Evolutionary conservation across 192 early-diverging fungal genomes (phyloP), one percentile per base, ranked within the genome.

Genomic region (Nowakowskiella sp.): DNA sequence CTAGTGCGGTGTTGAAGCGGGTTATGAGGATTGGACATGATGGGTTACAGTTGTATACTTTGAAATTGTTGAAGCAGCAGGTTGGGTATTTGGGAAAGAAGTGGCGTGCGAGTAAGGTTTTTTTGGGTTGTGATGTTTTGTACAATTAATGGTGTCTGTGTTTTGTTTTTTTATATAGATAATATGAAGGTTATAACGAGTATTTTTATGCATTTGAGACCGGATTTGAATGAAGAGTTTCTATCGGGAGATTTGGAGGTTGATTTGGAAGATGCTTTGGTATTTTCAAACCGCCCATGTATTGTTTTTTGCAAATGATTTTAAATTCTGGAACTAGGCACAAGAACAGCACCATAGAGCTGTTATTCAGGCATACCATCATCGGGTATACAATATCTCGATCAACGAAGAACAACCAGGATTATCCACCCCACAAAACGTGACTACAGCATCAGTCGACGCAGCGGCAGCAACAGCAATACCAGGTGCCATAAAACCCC

Each of bases 131-230:
- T 0, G 27, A 53, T 25, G 30, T 51, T 44, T 59, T 34, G 34
- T 60, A 13, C 9, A 31, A 19, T 61, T 49, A 7, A n/a, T 21
- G 7, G 8, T 21, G 10, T 44, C n/a, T 26, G 22, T 6, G 31
- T 50, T 31, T 13, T 56, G 22, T 24, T 21, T 56, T 25, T 10
- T 9, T 36, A 2, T 3, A 16, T 31, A 82, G 74, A 61, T 39
- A 89, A 90, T 55, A 89, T 90, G 86, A 84, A 82, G 49, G 72
- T 85, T 2, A 83, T 91, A 23, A 87, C 89, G 19, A 64, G 75
- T 0, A 88, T 89, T 29, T 90, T 80, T 55, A 50, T 84, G 31
- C 70, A 73, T 26, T 68, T 86, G 45, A 61, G 71, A 1, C 81
- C 84, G 0, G 70, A 68, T 51, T 53, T 88, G 24, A 55, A 66